Evolutionary conservation across 1,284 basidiomycete species (phyloP).

Genomic region (Fereydounia khargensis): DNA sequence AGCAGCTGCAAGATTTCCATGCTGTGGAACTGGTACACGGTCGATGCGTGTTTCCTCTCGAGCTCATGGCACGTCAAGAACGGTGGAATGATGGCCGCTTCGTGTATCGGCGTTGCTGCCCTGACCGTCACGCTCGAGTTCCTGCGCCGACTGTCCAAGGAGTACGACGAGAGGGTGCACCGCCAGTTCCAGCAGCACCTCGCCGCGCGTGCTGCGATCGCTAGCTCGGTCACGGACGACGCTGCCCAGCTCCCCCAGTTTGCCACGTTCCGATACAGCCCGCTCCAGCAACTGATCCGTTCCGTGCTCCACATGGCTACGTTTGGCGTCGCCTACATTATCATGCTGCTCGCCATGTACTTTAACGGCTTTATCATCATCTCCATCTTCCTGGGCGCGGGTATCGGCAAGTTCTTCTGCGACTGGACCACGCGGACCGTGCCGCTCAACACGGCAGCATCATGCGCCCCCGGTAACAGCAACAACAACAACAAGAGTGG

Average conservation of each 20-base stretch:
- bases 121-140: conserved; percentile 21
- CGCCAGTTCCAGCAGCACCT: conserved; percentile 1
- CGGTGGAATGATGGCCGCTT: conserved; percentile 15
- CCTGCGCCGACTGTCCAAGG: conserved; percentile 9
- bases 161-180: conserved; percentile 14
- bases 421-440: conserved; percentile 16
- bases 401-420: conserved; percentile 24
- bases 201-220: background rate
- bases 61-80: conserved; percentile 11
- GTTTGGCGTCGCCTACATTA: conserved; percentile 27
- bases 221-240: background rate
- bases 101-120: conserved; percentile 27
- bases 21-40: conserved; percentile 13
- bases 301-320: conserved; percentile 17
- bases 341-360: conserved; percentile 34
- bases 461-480: no score
- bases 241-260: background rate
- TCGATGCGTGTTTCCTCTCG: conserved; percentile 17
- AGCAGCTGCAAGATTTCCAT: conserved; percentile 6
- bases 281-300: conserved; percentile 23
- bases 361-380: conserved; percentile 31
- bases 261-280: conserved; percentile 1
- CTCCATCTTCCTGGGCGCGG: conserved; percentile 22
- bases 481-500: no score
- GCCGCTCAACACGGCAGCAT: no score